Evolutionary conservation across 257 asterid species (phyloP).

Genomic region (Galeopsis tetrahit): DNA sequence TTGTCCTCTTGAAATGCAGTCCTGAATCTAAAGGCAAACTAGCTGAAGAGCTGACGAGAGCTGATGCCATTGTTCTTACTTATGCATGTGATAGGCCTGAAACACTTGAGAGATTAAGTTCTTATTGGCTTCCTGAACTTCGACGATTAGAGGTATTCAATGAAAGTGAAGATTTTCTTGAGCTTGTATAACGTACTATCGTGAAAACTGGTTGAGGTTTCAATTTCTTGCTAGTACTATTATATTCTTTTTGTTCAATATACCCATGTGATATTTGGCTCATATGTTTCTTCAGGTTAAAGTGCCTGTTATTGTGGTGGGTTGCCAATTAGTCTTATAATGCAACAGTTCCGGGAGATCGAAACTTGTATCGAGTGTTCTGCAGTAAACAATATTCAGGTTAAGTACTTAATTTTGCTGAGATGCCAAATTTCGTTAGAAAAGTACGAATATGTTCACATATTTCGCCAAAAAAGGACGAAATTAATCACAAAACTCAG

Average conservation of each 20-base stretch:
- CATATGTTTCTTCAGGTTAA: conserved; percentile 56
- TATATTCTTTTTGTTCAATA: neutral
- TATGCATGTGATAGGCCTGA: conserved; percentile 91
- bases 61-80: conserved; percentile 92
- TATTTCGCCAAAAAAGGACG: too few relatives aligned
- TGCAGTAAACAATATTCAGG: conserved; percentile 80
- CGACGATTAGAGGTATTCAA: conserved; percentile 77
- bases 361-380: conserved; percentile 99
- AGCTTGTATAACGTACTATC: neutral
- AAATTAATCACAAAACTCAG: too few relatives aligned
- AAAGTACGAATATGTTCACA: too few relatives aligned
- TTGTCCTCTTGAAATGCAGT: conserved; percentile 49
- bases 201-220: neutral
- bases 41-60: conserved; percentile 76
- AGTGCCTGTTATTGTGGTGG: conserved; percentile 97
- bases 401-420: conserved; percentile 18
- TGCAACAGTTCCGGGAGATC: conserved; percentile 98
- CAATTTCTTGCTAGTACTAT: conserved; percentile 6
- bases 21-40: conserved; percentile 71
- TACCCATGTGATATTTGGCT: neutral
- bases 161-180: conserved; percentile 32
- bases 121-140: conserved; percentile 99
- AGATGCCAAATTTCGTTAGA: conserved; percentile 9
- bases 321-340: conserved; percentile 85
- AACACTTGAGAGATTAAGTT: conserved; percentile 87